Conservation (phyloP, 192 early-diverging fungal species). For the Globomyces pollinis-pini region DNA sequence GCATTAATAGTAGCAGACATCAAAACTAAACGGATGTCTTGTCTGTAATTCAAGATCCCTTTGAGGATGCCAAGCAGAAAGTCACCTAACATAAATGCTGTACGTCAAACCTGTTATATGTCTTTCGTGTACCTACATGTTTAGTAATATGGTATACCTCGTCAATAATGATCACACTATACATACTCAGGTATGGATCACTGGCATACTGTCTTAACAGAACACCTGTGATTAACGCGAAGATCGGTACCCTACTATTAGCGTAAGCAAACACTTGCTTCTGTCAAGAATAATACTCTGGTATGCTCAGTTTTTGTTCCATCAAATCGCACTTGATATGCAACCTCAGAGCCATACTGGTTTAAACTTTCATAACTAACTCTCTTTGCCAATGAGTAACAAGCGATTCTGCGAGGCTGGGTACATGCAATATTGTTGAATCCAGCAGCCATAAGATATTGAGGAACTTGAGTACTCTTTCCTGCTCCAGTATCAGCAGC, state of each 20-base stretch:
- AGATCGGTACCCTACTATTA: no score
- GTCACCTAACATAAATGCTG: constrained; percentile 27
- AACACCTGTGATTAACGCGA: constrained; percentile 42
- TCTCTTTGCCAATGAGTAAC: constrained; percentile 46
- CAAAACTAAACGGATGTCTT: constrained; percentile 24
- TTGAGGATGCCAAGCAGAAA: constrained; percentile 33
- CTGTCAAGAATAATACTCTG: constrained; percentile 65
- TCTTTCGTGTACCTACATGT: constrained; percentile 23
- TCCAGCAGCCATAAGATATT: constrained; percentile 68
- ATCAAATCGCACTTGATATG: constrained; percentile 59
- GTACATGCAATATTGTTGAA: constrained; percentile 73
- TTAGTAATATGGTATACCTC: no score
- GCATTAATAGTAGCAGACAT: constrained; percentile 34
- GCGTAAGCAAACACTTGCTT: constrained; percentile 19
- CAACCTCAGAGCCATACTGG: constrained; percentile 58
- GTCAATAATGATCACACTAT: constrained; percentile 75
- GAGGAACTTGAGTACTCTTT: constrained; percentile 69
- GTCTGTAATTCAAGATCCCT: constrained; percentile 12
- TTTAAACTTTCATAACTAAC: constrained; percentile 52
- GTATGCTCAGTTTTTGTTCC: constrained; percentile 46
- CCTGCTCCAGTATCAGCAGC: constrained; percentile 67
- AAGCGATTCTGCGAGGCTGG: constrained; percentile 78
- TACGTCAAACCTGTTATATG: constrained; percentile 28
- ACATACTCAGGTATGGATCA: constrained; percentile 49
- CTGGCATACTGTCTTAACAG: constrained; percentile 60